Base-by-base conservation (phyloP, 2,329 filamentous ascomycete genomes). In the Trichoderma gracile region DNA sequence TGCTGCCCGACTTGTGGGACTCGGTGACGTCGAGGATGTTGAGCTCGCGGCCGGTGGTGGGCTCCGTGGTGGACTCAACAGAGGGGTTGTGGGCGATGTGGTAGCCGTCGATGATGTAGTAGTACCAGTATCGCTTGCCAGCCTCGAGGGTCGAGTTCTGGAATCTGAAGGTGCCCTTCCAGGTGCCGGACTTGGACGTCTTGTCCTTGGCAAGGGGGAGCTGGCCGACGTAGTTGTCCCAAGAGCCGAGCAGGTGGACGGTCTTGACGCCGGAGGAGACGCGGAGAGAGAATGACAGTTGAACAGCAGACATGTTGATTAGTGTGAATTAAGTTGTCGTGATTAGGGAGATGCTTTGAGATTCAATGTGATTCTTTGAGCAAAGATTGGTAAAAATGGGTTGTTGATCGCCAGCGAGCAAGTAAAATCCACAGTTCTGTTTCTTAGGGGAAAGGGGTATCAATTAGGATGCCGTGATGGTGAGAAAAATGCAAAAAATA, bases 91-190 rank as follows among this genome's bases (percentile, higher is more conserved):
- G 94, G 67, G 93, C 93, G 78, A 96, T 90, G 79, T 97, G 93
- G 87, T 97, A 97, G 72, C 95, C 95, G 78, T 99, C 95, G 79
- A 98, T 95, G 88, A 98, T 97, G 86, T 97, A 99, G 88, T 99
- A 99, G 89, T 98, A 99, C 95, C 95, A 99, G 88, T 98, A 98
- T 77, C 94, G 89, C 77, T 92, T 88, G 77, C 94, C 93, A 73
- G 92, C 84, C 83, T 94, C 89, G 73, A 98, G 86, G 66, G 92
- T 94, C 68, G 87, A 81, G 76, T 89, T 90, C 81, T 95, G 91
- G 82, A 99, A 97, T 81, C 92, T 90, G 84, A 99, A 97, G 74
- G 92, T 96, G 75, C 94, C 95, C 78, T 93, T 91, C 93, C 94
- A 98, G 72, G 90, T 90, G 76, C 93, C 93, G 64, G 90, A 87